Evolutionary conservation across 352 stramenopile genomes (phyloP), one percentile per base, ranked within the genome.

Genomic region (Globisporangium perplexum): DNA sequence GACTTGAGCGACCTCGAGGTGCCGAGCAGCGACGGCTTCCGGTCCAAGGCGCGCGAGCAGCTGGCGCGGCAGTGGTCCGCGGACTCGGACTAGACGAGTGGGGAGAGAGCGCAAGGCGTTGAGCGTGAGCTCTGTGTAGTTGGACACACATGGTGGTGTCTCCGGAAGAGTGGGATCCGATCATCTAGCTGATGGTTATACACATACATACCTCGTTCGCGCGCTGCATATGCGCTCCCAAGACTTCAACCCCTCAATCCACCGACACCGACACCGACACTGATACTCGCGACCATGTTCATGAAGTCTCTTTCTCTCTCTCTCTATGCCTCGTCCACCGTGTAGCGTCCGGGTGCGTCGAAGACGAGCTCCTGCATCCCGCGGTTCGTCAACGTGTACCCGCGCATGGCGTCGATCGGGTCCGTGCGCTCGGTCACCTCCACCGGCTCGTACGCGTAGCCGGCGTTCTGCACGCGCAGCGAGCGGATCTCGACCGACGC

Each of bases 1-100:
- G 63, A 58, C 17, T 2, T 47, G 36, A 60, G 49, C 44, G 64
- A 75, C 12, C 54, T 74, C 44, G 71, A 84, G 24, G 66, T 77
- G 47, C 69, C 76, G 4, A 79, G 55, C 5, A 87, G 76, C 52
- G 68, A 72, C 24, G 73, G 76, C 15, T 63, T 72, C 24, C 73
- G 76, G 4, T 71, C 76, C 1, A 81, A 83, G 39, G 72, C 76
- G 54, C 76, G 76, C 2, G 76, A 82, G 57, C 71, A 85, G 18
- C 59, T 87, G 8, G 76, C 76, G 12, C 69, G 72, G 18, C 66
- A 87, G 30, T 87, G 76, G 76, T 84, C 76, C 23, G 71, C 71
- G 11, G 59, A 55, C 15, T 76, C 65, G 22, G 69, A 81, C 11
- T 59, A 69, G 23, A 17, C 49, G 47, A 4, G 28, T 35, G 43